Percentiles rank a stretch among this genome's conserved stretches.
phyloP scores from a whole-genome alignment of 164 flowering plant species.

The Vitis cinerea region DNA sequence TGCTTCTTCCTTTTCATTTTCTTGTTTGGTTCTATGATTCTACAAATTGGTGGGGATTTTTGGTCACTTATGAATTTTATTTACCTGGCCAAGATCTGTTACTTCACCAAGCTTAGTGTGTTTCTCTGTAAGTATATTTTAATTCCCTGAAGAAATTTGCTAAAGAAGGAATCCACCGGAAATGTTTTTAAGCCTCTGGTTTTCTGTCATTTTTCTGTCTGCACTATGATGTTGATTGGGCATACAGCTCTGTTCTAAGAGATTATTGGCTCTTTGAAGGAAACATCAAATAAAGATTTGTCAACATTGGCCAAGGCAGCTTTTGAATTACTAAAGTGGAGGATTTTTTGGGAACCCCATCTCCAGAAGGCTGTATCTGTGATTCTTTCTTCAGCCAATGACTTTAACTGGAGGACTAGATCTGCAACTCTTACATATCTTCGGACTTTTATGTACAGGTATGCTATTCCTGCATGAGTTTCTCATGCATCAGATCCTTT shows the following conservation, averaged over 20 bases:
- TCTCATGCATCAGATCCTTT: neutral
- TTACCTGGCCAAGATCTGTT: too few relatives aligned
- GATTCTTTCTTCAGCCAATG: conserved; percentile 67
- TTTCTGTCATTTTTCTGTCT: neutral
- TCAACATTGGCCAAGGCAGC: conserved; percentile 90
- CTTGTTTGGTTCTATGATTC: too few relatives aligned
- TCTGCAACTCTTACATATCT: conserved; percentile 89
- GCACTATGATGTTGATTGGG: too few relatives aligned
- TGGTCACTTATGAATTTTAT: too few relatives aligned
- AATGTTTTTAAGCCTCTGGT: neutral
- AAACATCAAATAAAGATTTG: conserved; percentile 89
- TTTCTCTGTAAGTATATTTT: neutral
- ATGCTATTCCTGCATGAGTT: conserved; percentile 4
- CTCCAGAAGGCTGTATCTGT: conserved; percentile 67
- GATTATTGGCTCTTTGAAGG: conserved; percentile 46
- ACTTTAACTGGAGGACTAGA: conserved; percentile 92
- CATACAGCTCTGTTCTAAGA: conserved; percentile 3
- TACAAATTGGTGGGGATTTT: too few relatives aligned
- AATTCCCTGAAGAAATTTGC: neutral
- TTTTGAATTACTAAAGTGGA: conserved; percentile 94
- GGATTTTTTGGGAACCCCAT: conserved; percentile 64
- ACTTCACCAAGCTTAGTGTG: neutral
- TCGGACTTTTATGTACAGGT: conserved; percentile 90
- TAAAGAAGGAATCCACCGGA: neutral
- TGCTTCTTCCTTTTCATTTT: too few relatives aligned